Conservation (phyloP, 305 asterid genomes). For the Solanum hybrid region DNA sequence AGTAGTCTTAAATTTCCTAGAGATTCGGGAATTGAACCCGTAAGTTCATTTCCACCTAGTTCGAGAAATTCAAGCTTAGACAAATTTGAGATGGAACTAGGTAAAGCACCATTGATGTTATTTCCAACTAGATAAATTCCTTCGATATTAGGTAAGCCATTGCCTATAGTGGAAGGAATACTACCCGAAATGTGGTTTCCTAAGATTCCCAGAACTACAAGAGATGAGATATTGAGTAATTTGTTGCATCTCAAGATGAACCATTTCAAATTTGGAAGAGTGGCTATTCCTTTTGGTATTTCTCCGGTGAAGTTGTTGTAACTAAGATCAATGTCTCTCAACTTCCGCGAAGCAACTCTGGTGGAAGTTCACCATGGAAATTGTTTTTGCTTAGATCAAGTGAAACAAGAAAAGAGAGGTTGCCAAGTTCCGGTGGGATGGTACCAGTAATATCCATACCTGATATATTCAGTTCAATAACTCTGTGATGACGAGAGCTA, state of each 20-base stretch:
- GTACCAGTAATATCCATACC: background rate
- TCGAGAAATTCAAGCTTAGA: too few species aligned
- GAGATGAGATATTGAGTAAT: background rate
- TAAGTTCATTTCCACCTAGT: conserved; percentile 12
- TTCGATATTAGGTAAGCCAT: conserved; percentile 8
- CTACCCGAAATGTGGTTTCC: conserved; percentile 3
- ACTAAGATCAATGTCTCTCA: background rate
- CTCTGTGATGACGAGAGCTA: background rate
- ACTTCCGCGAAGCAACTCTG: too few species aligned
- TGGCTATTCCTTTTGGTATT: background rate
- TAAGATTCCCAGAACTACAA: too few species aligned
- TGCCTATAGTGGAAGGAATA: conserved; percentile 25
- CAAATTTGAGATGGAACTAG: conserved; percentile 27
- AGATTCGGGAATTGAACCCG: conserved; percentile 24
- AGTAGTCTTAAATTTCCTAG: conserved; percentile 19
- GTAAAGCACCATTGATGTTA: conserved; percentile 24
- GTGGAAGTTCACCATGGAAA: too few species aligned
- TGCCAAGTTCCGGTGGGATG: background rate
- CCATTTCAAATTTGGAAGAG: background rate
- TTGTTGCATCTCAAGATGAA: background rate
- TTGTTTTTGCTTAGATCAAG: background rate
- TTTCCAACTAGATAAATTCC: conserved; percentile 13
- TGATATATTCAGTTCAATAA: background rate
- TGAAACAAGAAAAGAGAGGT: conserved; percentile 6
- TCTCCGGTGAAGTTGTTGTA: background rate